Base-by-base conservation (phyloP, 768 basidiomycete species). In the Leccinum variicolor region DNA sequence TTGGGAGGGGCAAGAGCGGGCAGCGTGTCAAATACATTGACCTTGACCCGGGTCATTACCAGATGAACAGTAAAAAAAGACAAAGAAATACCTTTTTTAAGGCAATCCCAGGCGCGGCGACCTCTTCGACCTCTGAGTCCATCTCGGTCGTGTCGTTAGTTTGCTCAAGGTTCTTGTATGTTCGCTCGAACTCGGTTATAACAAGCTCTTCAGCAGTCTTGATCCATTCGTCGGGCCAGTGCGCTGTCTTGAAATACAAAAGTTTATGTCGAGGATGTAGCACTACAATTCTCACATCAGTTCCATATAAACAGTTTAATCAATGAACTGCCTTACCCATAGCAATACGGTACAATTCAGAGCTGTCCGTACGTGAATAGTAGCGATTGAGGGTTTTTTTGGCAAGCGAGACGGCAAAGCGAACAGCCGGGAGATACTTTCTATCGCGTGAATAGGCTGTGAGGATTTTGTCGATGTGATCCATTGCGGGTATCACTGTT, bases 401-500 rank as follows among this genome's bases (percentile, higher is more conserved):
- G n/a, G n/a, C n/a, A n/a, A n/a, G n/a, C n/a, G n/a, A n/a, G n/a
- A n/a, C n/a, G n/a, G n/a, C n/a, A n/a, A n/a, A n/a, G n/a, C n/a
- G n/a, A n/a, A n/a, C n/a, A n/a, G n/a, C n/a, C n/a, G n/a, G n/a
- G n/a, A n/a, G n/a, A n/a, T n/a, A n/a, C n/a, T n/a, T n/a, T n/a
- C n/a, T n/a, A n/a, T n/a, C n/a, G n/a, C n/a, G n/a, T n/a, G n/a
- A n/a, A n/a, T n/a, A n/a, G n/a, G n/a, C n/a, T n/a, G n/a, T 59
- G 21, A 73, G 62, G 6, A 31, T 48, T 19, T 55, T 19, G 34
- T 74, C 61, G n/a, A 76, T 71, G 21, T 58, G 51, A 49, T 76
- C 73, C 71, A 75, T 74, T 0, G 71, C 72, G 0, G 66, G 68
- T 10, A 75, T 70, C 13, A 75, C 70, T 1, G 53, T 59, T 1